A percentile compares a stretch with the other conserved stretches of the same genome.
phyloP scores from a whole-genome alignment of 1,139 yeast species.

The Zygosaccharomyces pseudobailii region DNA sequence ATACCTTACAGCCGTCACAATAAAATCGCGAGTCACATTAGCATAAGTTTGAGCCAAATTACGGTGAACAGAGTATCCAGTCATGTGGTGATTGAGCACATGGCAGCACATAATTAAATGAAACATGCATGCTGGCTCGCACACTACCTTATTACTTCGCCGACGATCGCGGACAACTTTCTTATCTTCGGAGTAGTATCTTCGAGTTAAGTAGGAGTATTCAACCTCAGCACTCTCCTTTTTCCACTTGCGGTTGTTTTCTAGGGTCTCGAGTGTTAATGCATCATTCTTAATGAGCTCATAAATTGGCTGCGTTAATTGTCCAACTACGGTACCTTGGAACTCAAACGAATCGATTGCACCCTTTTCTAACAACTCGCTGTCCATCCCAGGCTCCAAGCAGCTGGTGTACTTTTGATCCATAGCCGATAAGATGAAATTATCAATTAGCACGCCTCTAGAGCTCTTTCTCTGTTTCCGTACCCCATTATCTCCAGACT shows the following conservation, averaged over 20 bases:
- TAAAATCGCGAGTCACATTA: constrained; percentile 26
- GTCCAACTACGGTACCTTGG: constrained; percentile 26
- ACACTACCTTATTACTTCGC: constrained; percentile 24
- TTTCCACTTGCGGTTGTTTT: constrained; percentile 19
- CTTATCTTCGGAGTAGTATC: constrained; percentile 22
- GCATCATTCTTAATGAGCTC: constrained; percentile 22
- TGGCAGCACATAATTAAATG: constrained; percentile 31
- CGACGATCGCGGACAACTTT: constrained; percentile 25
- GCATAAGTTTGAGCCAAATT: constrained; percentile 22
- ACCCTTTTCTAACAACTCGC: constrained; percentile 23
- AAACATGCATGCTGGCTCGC: constrained; percentile 29
- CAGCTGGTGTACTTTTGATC: constrained; percentile 18
- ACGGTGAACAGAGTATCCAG: constrained; percentile 17
- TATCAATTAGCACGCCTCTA: not conserved
- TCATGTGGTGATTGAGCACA: constrained; percentile 28
- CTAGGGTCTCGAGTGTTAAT: constrained; percentile 21
- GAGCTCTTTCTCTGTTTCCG: constrained; percentile 8
- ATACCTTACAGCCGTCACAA: constrained; percentile 18
- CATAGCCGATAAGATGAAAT: constrained; percentile 16
- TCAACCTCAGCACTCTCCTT: constrained; percentile 21
- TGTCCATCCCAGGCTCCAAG: constrained; percentile 15
- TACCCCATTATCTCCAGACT: constrained; percentile 1
- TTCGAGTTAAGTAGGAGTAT: constrained; percentile 21
- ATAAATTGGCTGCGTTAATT: constrained; percentile 27
- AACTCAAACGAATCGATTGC: constrained; percentile 22